Evolutionary conservation across 192 early-diverging fungal genomes (phyloP).

Genomic region (Mortierella antarctica): DNA sequence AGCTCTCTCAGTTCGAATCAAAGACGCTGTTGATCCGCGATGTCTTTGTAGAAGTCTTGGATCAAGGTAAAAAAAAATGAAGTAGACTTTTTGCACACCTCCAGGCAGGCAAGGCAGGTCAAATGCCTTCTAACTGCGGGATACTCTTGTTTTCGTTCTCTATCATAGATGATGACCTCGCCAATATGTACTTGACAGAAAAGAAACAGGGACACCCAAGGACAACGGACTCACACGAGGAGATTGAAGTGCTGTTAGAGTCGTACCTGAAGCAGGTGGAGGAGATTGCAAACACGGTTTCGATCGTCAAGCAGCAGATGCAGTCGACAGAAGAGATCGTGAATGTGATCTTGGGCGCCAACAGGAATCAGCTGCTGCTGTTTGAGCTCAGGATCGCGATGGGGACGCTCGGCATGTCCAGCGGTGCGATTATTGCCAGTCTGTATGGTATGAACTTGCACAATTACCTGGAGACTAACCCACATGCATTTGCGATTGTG

Average conservation of each 20-base stretch:
- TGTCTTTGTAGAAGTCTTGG: constrained; percentile 83
- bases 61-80: constrained; percentile 60
- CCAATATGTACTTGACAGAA: constrained; percentile 88
- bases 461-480: constrained; percentile 76
- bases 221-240: constrained; percentile 78
- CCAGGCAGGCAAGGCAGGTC: neutral
- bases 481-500: constrained; percentile 76
- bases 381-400: constrained; percentile 88
- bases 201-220: constrained; percentile 73
- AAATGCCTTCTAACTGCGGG: neutral
- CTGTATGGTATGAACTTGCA: constrained; percentile 93
- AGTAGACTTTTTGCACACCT: no score
- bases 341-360: constrained; percentile 85
- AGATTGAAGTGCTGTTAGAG: constrained; percentile 91
- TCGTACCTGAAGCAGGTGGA: constrained; percentile 89
- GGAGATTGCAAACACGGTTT: constrained; percentile 81
- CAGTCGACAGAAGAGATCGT: constrained; percentile 86
- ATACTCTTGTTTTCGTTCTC: neutral
- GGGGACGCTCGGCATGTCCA: constrained; percentile 78
- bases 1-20: constrained; percentile 81
- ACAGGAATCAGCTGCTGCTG: constrained; percentile 86
- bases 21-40: constrained; percentile 80
- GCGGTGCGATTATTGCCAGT: constrained; percentile 78
- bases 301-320: constrained; percentile 75
- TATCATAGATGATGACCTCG: constrained; percentile 84